Conservation (phyloP, 371 early-diverging fungal species). For the Syncephalastrum contaminatum region DNA sequence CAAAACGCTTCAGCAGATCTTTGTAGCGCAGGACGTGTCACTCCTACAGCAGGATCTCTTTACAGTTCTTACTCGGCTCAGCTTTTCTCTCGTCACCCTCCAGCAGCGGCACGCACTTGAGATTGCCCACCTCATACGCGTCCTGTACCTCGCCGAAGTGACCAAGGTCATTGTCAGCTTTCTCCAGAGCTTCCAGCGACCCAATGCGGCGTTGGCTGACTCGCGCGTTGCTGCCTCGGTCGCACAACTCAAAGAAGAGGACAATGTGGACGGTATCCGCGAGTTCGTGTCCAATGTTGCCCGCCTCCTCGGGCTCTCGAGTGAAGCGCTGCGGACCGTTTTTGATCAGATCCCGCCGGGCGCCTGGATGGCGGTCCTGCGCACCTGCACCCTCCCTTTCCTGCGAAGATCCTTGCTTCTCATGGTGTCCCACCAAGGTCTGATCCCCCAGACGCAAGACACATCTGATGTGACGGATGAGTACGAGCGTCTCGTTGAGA, state of each 20-base stretch:
- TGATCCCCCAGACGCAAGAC: slow-evolving; percentile 31
- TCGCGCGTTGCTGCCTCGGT: not conserved
- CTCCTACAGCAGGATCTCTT: slow-evolving; percentile 68
- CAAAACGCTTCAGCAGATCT: slow-evolving; percentile 8
- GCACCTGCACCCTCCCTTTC: slow-evolving; percentile 37
- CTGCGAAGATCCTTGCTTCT: slow-evolving; percentile 41
- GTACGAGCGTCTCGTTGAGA: slow-evolving; percentile 34
- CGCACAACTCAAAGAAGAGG: slow-evolving; percentile 1
- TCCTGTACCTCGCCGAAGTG: slow-evolving; percentile 65
- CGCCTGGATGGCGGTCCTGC: slow-evolving; percentile 26
- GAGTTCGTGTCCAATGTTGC: too few relatives aligned
- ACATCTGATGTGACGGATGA: slow-evolving; percentile 13
- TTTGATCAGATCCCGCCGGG: slow-evolving; percentile 12
- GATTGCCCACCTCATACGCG: slow-evolving; percentile 61
- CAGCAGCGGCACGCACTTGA: slow-evolving; percentile 29
- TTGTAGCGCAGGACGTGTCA: slow-evolving; percentile 5
- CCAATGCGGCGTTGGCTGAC: not conserved
- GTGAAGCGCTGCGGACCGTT: not conserved
- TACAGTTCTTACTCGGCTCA: slow-evolving; percentile 53
- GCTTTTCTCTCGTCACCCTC: slow-evolving; percentile 40
- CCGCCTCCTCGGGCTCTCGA: too few relatives aligned
- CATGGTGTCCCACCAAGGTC: slow-evolving; percentile 43
- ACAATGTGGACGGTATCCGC: not conserved
- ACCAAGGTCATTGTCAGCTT: slow-evolving; percentile 39
- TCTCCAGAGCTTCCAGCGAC: slow-evolving; percentile 9